Evolutionary conservation across 768 basidiomycete genomes (phyloP).

Genomic region (Suillus americanus): DNA sequence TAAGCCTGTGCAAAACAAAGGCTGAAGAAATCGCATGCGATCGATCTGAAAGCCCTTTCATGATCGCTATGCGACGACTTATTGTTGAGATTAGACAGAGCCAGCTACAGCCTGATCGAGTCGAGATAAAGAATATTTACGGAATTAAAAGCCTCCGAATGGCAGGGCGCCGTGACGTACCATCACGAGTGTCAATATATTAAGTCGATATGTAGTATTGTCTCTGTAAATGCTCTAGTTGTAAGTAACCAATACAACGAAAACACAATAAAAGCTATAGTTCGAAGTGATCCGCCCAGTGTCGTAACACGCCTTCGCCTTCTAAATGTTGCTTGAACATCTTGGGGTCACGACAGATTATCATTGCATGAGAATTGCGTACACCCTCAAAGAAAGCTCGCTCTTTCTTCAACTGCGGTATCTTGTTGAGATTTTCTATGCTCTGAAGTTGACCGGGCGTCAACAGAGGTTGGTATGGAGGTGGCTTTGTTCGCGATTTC

Average conservation of each 20-base stretch:
- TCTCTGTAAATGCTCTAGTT: background rate
- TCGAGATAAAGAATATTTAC: background rate
- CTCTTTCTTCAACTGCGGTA: slow-evolving; percentile 71
- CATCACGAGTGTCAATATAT: slow-evolving; percentile 1
- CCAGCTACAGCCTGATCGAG: background rate
- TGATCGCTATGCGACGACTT: background rate
- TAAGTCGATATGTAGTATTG: background rate
- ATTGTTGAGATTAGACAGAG: background rate
- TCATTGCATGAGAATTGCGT: slow-evolving; percentile 67
- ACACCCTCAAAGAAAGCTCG: slow-evolving; percentile 60
- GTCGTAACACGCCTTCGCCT: slow-evolving; percentile 66
- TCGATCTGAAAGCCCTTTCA: slow-evolving; percentile 1
- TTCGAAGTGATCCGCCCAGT: slow-evolving; percentile 68
- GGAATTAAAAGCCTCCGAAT: background rate
- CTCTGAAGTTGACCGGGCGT: slow-evolving; percentile 58
- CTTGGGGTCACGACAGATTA: slow-evolving; percentile 68
- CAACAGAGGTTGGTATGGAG: slow-evolving; percentile 44
- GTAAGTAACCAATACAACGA: slow-evolving; percentile 4
- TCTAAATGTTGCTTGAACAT: slow-evolving; percentile 54
- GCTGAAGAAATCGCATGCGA: background rate
- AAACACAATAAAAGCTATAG: slow-evolving; percentile 26
- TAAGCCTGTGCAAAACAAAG: background rate
- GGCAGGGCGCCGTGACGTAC: background rate
- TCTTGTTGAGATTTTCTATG: slow-evolving; percentile 58
- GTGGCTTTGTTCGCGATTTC: slow-evolving; percentile 9